Evolutionary conservation across 345 rosid species (phyloP), one percentile per base, ranked within the genome.

Genomic region (Lagerstroemia speciosa): DNA sequence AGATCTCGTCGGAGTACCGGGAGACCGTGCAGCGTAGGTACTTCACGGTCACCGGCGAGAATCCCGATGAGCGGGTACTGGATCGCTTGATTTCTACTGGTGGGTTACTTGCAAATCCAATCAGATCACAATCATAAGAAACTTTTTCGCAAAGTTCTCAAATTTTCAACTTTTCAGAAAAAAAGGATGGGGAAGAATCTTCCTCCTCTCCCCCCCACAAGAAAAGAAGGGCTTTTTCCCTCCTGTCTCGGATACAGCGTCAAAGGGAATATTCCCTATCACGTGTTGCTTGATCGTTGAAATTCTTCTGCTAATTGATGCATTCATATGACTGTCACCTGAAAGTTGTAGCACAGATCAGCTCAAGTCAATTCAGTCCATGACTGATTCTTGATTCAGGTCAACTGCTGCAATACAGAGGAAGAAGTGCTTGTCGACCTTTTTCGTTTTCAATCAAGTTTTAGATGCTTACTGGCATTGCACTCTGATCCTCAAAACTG

Each of bases 11-110:
- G 1, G 95, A 91, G 53, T 87, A 89, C 67, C 78, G 88, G 68
- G 97, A 91, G 79, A 89, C 95, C 17, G 83, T 91, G 19, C 88
- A 86, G 77, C 84, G 97, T 52, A 80, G 95, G 80, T 91, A 89
- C 41, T 87, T 84, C 58, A 91, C 95, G 2, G 84, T 89, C 67
- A 91, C 95, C 0, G 97, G 97, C 17, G 83, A 88, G 78, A 78
- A 78, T 34, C 86, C 95, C 0, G 85, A 89, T 22, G 96, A 91
- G 64, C 82, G 83, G 71, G 81, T 84, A 3, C 83, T 89, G 0
- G 97, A 91, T 74, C 86, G 78, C 55, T 76, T 91, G 69, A 87
- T 91, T 71, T 83, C 92, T 0, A 91, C 91, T 31, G 97, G 97
- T 52, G 31, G 38, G 78, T 67, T 15, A 11, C 9, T 32, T 30